Conservation (phyloP, 1,284 basidiomycete genomes). For the Microbotryum violaceum region DNA sequence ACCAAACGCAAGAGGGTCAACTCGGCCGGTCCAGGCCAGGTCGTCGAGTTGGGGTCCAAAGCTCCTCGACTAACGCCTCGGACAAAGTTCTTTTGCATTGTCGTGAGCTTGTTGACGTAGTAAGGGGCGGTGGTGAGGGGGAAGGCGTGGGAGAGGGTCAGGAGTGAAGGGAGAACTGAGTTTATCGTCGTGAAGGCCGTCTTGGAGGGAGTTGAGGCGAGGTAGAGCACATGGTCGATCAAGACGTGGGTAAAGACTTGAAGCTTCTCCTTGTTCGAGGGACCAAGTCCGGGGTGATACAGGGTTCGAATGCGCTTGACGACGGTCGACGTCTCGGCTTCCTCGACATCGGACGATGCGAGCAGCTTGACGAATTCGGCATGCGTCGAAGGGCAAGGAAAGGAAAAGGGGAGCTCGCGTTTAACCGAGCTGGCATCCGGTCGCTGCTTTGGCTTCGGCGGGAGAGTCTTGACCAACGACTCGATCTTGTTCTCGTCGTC, state of each 20-base stretch:
- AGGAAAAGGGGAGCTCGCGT: slow-evolving; percentile 41
- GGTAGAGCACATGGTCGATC: slow-evolving; percentile 82
- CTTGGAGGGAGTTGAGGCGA: slow-evolving; percentile 54
- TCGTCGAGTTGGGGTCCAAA: slow-evolving; percentile 57
- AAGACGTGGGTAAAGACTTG: slow-evolving; percentile 73
- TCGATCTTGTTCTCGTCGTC: slow-evolving; percentile 43
- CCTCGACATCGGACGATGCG: slow-evolving; percentile 44
- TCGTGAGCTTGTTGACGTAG: slow-evolving; percentile 70
- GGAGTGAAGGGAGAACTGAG: slow-evolving; percentile 70
- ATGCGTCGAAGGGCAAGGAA: slow-evolving; percentile 76
- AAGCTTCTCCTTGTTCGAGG: slow-evolving; percentile 85
- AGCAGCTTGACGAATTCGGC: slow-evolving; percentile 81
- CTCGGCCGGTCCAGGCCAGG: slow-evolving; percentile 81
- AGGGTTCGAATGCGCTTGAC: slow-evolving; percentile 84
- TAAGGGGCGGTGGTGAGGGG: slow-evolving; percentile 69
- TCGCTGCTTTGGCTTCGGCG: slow-evolving; percentile 11
- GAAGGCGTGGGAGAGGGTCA: slow-evolving; percentile 69
- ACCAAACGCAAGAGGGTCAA: slow-evolving; percentile 71
- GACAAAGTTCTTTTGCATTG: slow-evolving; percentile 93
- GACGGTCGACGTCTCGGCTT: slow-evolving; percentile 70
- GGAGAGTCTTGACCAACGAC: slow-evolving; percentile 28
- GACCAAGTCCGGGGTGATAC: slow-evolving; percentile 80
- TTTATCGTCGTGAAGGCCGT: slow-evolving; percentile 59
- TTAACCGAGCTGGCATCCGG: slow-evolving; percentile 25
- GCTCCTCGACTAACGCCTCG: slow-evolving; percentile 73